Evolutionary conservation across 2,329 filamentous ascomycete genomes (phyloP).

Genomic region (Venturia nashicola): DNA sequence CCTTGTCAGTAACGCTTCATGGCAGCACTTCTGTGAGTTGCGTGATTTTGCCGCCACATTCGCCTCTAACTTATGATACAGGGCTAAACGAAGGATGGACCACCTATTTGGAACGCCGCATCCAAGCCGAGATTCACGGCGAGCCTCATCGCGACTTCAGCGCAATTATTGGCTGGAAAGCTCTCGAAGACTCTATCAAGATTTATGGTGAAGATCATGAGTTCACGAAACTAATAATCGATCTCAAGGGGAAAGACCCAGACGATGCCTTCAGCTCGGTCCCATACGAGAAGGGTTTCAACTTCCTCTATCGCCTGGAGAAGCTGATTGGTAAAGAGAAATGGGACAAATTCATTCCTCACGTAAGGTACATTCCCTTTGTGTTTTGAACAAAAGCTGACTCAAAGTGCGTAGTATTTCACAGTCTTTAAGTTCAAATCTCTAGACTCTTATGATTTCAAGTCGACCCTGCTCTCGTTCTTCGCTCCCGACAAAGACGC

Average conservation of each 20-base stretch:
- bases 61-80: slow-evolving; percentile 31
- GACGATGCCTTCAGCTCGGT: slow-evolving; percentile 90
- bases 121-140: slow-evolving; percentile 65
- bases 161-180: slow-evolving; percentile 91
- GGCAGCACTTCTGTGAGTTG: slow-evolving; percentile 56
- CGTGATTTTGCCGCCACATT: background rate
- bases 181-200: slow-evolving; percentile 66
- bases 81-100: slow-evolving; percentile 77
- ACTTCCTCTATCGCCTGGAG: slow-evolving; percentile 85
- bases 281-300: slow-evolving; percentile 94
- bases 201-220: slow-evolving; percentile 73
- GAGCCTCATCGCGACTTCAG: slow-evolving; percentile 84
- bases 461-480: slow-evolving; percentile 73
- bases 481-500: slow-evolving; percentile 57
- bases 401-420: slow-evolving; percentile 50
- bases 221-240: slow-evolving; percentile 82
- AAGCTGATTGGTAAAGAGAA: slow-evolving; percentile 70
- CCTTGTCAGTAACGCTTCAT: slow-evolving; percentile 63
- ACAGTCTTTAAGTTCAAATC: slow-evolving; percentile 73
- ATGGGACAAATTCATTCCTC: slow-evolving; percentile 90
- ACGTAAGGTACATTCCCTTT: slow-evolving; percentile 31
- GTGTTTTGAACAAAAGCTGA: background rate
- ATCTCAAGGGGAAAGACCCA: slow-evolving; percentile 81
- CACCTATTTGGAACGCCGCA: slow-evolving; percentile 81
- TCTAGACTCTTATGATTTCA: slow-evolving; percentile 90